Evolutionary conservation across 2,329 filamentous ascomycete genomes (phyloP).

Genomic region (Colletotrichum destructivum): DNA sequence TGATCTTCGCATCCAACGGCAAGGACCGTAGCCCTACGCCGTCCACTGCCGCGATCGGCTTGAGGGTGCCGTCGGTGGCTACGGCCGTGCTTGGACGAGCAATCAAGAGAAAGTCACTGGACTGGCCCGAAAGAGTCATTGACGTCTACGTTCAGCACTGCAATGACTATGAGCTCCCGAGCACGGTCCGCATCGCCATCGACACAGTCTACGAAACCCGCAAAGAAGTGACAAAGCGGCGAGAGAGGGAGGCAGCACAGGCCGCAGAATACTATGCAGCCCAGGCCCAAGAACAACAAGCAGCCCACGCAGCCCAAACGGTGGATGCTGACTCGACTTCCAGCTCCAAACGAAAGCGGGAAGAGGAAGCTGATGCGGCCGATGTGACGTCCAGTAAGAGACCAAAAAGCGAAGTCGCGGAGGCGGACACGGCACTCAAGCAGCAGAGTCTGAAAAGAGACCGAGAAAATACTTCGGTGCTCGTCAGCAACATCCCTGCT

Average conservation of each 20-base stretch:
- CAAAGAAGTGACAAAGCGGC: constrained; percentile 74
- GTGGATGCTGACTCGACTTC: constrained; percentile 55
- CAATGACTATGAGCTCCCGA: constrained; percentile 88
- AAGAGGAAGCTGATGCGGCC: constrained; percentile 65
- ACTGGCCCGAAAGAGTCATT: constrained; percentile 83
- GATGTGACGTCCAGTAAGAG: constrained; percentile 77
- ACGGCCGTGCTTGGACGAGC: constrained; percentile 84
- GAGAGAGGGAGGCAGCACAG: constrained; percentile 75
- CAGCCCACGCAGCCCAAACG: constrained; percentile 47
- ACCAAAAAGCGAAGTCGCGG: constrained; percentile 64
- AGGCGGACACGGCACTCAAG: constrained; percentile 52
- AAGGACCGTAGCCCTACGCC: constrained; percentile 69
- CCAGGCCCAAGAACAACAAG: constrained; percentile 52
- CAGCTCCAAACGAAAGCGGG: constrained; percentile 81
- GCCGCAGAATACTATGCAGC: constrained; percentile 68
- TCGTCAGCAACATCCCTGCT: constrained; percentile 82
- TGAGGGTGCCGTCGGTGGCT: constrained; percentile 79
- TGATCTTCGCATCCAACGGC: constrained; percentile 67
- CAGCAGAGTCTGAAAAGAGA: constrained; percentile 76
- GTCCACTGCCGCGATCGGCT: constrained; percentile 59
- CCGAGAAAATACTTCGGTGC: constrained; percentile 89
- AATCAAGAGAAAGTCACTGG: constrained; percentile 72
- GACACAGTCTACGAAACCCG: constrained; percentile 80
- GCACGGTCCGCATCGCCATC: constrained; percentile 80
- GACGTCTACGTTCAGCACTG: constrained; percentile 85